Conservation (phyloP, 2,329 filamentous ascomycete species). For the Ramularia endophylla region DNA sequence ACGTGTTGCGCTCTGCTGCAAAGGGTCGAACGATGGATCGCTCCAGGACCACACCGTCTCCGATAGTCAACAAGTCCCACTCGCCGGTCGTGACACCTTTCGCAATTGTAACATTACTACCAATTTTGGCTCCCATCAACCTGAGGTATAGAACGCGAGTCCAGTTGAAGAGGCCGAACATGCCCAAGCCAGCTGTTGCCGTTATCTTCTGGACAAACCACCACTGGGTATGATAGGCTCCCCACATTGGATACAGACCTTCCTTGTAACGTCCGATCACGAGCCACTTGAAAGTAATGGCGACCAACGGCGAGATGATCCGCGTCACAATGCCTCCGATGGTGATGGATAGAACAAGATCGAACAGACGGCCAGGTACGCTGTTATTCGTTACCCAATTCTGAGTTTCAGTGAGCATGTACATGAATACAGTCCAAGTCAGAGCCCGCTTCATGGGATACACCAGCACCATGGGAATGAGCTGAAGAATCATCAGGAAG, state of each 20-base stretch:
- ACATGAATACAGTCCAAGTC: constrained; percentile 50
- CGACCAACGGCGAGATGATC: constrained; percentile 40
- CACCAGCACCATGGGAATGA: constrained; percentile 45
- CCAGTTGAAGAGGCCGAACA: constrained; percentile 39
- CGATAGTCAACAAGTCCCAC: constrained; percentile 52
- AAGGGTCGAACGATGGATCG: constrained; percentile 49
- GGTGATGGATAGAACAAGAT: constrained; percentile 43
- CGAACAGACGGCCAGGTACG: constrained; percentile 44
- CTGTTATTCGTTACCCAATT: constrained; percentile 36
- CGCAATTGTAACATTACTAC: constrained; percentile 45
- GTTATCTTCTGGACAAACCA: constrained; percentile 53
- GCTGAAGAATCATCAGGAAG: constrained; percentile 45
- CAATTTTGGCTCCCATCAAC: constrained; percentile 50
- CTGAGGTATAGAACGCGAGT: constrained; percentile 44
- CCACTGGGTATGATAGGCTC: constrained; percentile 52
- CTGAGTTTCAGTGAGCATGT: constrained; percentile 39
- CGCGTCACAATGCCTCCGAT: constrained; percentile 38
- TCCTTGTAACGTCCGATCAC: constrained; percentile 49
- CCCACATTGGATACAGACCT: constrained; percentile 56
- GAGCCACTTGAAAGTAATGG: constrained; percentile 50
- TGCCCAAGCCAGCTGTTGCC: constrained; percentile 43
- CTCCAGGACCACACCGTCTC: constrained; percentile 45
- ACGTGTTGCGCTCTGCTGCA: constrained; percentile 51
- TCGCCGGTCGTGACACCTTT: constrained; percentile 45
- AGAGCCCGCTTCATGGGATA: constrained; percentile 48